Evolutionary conservation across 495 filamentous ascomycete species (phyloP), one percentile per base, ranked within the genome.

Genomic region (Penicillium riverlandense): DNA sequence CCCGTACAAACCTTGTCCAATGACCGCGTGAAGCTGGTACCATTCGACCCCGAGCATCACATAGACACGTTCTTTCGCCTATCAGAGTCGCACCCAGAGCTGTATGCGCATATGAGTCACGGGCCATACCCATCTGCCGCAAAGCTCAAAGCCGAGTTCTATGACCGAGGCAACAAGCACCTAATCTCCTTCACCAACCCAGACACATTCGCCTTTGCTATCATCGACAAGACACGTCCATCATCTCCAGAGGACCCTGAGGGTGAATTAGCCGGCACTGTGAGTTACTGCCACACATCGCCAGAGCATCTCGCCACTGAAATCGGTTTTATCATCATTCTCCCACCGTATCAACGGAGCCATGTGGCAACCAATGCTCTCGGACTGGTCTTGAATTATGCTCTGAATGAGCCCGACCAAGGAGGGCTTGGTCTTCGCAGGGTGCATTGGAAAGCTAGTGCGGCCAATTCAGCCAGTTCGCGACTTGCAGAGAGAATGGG

Each of bases 281-380:
- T 58, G 8, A 53, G 48, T 27, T 55, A 50, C 31, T 52, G 55
- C 11, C 49, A 44, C 2, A 45, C 55, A 2, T 55, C 52, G 0
- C 2, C 44, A 0, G 27, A 8, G 2, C 35, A 58, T 28, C 44
- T 58, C 2, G 45, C 41, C 37, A 41, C 52, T 1, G 55, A 58
- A 35, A 45, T 58, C 7, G 55, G 55, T 2, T 58, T 55, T 28
- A 47, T 58, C 13, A 42, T 58, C 7, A 48, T 55, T 27, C 37
- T 58, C 6, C 55, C 55, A 8, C 55, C 55, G 2, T 58, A 50
- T 37, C 55, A 58, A 41, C 47, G 49, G 6, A 58, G 33, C 27
- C 52, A 58, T 35, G 49, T 58, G 7, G 52, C 52, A n/a, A 43
- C 29, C 2, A 49, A 53, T 37, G 49, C 55, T 0, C 52, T 52